Conservation (phyloP, 495 filamentous ascomycete genomes). For the Penicillium paradoxum region DNA sequence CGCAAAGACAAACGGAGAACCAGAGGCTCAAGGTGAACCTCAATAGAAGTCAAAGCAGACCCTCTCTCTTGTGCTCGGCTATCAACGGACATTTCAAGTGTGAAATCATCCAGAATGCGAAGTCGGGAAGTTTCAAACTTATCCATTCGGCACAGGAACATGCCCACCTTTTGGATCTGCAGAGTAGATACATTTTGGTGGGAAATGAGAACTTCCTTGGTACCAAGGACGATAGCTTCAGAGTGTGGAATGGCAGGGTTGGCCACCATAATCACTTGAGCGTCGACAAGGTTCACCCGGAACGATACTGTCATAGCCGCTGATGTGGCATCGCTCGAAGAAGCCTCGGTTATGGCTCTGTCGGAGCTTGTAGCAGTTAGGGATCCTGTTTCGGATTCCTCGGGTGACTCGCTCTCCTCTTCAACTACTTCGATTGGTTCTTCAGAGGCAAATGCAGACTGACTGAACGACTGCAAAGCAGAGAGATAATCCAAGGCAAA, state of each 20-base stretch:
- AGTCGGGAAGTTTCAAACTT: conserved; percentile 81
- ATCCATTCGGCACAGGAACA: conserved; percentile 99
- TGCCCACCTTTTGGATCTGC: conserved; percentile 87
- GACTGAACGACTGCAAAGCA: conserved; percentile 77
- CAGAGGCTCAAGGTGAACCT: conserved; percentile 83
- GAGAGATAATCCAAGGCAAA: conserved; percentile 94
- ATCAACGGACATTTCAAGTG: conserved; percentile 82
- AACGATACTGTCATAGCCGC: conserved; percentile 73
- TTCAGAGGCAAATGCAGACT: conserved; percentile 59
- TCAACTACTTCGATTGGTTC: conserved; percentile 41
- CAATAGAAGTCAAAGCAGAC: conserved; percentile 67
- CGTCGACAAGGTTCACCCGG: conserved; percentile 89
- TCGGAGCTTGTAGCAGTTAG: conserved; percentile 33
- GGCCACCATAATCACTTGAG: conserved; percentile 91
- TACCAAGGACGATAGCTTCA: conserved; percentile 91
- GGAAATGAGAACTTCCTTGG: conserved; percentile 87
- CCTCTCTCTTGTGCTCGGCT: conserved; percentile 62
- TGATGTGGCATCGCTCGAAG: conserved; percentile 28
- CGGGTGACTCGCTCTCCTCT: conserved; percentile 53
- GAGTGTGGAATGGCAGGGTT: conserved; percentile 86
- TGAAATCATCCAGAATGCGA: conserved; percentile 93
- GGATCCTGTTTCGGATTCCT: conserved; percentile 58
- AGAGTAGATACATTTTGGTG: conserved; percentile 92
- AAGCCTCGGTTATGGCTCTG: conserved; percentile 22
- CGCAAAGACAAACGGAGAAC: conserved; percentile 89